Base-by-base conservation (phyloP, 2,329 filamentous ascomycete species). In the Cytospora leucostoma region DNA sequence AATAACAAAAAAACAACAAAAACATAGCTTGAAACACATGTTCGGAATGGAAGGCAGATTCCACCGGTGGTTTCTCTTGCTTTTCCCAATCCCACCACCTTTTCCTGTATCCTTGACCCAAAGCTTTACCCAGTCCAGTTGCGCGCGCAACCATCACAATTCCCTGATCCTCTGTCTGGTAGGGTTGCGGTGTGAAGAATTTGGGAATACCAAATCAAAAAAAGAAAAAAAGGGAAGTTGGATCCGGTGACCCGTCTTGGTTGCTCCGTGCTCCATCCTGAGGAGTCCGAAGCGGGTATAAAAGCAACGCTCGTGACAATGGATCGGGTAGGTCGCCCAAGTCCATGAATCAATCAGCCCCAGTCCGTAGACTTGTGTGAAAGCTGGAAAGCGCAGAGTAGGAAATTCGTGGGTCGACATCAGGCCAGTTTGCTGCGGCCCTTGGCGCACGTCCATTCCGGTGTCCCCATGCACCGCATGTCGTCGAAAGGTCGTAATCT, bases 231-330 rank as follows among this genome's bases (percentile, higher is more conserved):
- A 33, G 33, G 55, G 37, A 35, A 56, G 62, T 60, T 53, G 61
- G 62, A 66, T 64, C 60, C 65, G 61, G 57, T 56, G 53, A 55
- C 64, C 61, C 58, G 61, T 65, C 63, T 63, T 63, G 56, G 53
- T 61, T 55, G 64, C 61, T 61, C 64, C 64, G 35, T 64, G 56
- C 64, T 64, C 61, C 64, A 52, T 65, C 51, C 51, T 53, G 40
- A 11, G 15, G 13, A 44, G 15, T 5, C 35, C 15, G 34, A 63
- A 60, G 3, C 40, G 38, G 7, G 35, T 27, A 34, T 47, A 51
- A 27, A 60, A 60, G 12, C 8, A 35, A 27, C 49, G 33, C 35
- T 37, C 34, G 49, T 50, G 32, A 64, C n/a, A 17, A n/a, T n/a
- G 21, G 17, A n/a, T n/a, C 12, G 54, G 50, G 60, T 37, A 60